Evolutionary conservation across 2,329 filamentous ascomycete genomes (phyloP).

Genomic region (Cryoendolithus antarcticus): DNA sequence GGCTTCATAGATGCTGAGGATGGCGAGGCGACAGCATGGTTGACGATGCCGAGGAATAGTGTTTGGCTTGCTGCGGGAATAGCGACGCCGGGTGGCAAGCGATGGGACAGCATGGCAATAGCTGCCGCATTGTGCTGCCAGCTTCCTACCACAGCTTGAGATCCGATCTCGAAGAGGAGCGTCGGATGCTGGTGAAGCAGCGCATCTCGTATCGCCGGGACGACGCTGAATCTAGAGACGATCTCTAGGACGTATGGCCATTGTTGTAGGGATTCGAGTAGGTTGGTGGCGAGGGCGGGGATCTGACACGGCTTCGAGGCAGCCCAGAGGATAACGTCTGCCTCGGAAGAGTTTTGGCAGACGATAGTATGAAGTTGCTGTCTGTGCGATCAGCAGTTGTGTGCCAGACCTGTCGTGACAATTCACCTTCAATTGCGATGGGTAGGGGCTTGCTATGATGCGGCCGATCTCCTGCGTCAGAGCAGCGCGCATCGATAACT

Average conservation of each 20-base stretch:
- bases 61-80: conserved; percentile 22
- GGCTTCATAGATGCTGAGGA: conserved; percentile 16
- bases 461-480: conserved; percentile 17
- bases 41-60: conserved; percentile 20
- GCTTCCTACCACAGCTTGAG: conserved; percentile 14
- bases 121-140: conserved; percentile 14
- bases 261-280: conserved; percentile 38
- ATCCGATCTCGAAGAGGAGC: conserved; percentile 16
- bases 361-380: conserved; percentile 28
- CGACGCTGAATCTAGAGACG: conserved; percentile 33
- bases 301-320: conserved; percentile 38
- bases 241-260: conserved; percentile 40
- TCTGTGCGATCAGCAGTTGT: conserved; percentile 6
- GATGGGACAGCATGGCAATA: conserved; percentile 18
- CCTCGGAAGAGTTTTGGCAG: conserved; percentile 18
- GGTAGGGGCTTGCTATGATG: conserved; percentile 21
- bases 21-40: conserved; percentile 17
- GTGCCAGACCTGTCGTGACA: background rate
- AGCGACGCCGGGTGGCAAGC: conserved; percentile 16
- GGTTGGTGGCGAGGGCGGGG: conserved; percentile 28
- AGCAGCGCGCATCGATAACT: conserved; percentile 8
- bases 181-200: conserved; percentile 19
- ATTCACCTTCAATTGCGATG: conserved; percentile 20
- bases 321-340: conserved; percentile 34
- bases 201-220: conserved; percentile 17